Percentiles rank a stretch among this genome's conserved stretches.
Conservation (phyloP, 345 rosid genomes). For the Ricinus communis region DNA sequence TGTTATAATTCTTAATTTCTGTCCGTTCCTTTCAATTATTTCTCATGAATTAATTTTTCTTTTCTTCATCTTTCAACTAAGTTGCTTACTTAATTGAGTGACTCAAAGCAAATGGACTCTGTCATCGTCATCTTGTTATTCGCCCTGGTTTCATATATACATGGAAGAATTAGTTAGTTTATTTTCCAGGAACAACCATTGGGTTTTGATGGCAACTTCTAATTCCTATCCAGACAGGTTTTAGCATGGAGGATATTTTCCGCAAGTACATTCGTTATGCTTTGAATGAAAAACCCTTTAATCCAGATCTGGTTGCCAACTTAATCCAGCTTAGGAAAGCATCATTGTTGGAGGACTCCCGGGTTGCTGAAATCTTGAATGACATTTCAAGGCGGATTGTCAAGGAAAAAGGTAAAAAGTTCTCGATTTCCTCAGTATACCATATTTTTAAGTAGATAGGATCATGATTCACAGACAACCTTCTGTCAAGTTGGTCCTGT, state of each 20-base stretch:
- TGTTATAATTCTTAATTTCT: not conserved
- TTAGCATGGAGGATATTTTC: constrained; percentile 77
- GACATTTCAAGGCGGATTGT: constrained; percentile 86
- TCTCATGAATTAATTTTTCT: constrained; percentile 1
- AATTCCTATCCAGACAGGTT: constrained; percentile 78
- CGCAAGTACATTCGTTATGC: constrained; percentile 87
- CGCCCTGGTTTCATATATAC: too few species aligned
- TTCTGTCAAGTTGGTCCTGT: not conserved
- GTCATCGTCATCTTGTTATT: constrained; percentile 44
- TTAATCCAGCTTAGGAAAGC: constrained; percentile 77
- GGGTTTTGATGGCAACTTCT: constrained; percentile 39
- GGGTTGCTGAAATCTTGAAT: constrained; percentile 69
- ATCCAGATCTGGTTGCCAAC: constrained; percentile 61
- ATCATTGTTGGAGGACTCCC: constrained; percentile 66
- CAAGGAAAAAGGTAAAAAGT: constrained; percentile 64
- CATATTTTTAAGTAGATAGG: too few species aligned
- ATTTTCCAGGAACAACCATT: constrained; percentile 49
- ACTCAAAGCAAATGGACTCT: constrained; percentile 50
- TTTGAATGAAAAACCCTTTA: constrained; percentile 89
- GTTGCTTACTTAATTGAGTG: not conserved
- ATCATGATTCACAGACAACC: not conserved
- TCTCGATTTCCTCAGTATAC: too few species aligned
- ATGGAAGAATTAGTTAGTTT: too few species aligned
- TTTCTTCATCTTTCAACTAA: not conserved
- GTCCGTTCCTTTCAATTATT: not conserved